A percentile compares a stretch with the other conserved stretches of the same genome.
phyloP scores from a whole-genome alignment of 2,329 filamentous ascomycete genomes.

The Penicillium sp. region DNA sequence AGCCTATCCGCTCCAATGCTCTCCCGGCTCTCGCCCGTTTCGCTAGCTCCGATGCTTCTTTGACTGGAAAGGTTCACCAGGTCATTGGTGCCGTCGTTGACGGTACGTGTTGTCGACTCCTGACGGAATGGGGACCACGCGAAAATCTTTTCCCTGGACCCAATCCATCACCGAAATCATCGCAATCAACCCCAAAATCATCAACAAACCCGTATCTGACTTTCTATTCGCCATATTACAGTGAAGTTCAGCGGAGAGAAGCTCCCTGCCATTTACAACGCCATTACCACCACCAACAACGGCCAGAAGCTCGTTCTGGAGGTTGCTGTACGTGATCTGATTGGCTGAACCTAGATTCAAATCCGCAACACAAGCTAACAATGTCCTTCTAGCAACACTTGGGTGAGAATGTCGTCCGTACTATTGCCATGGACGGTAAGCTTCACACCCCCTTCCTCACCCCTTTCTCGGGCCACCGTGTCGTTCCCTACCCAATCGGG shows the following conservation, averaged over 20 bases:
- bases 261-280: conserved; percentile 96
- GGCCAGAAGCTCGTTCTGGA: conserved; percentile 94
- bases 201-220: conserved; percentile 30
- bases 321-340: conserved; percentile 72
- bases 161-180: conserved; percentile 38
- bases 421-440: conserved; percentile 99
- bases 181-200: conserved; percentile 29
- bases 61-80: conserved; percentile 66
- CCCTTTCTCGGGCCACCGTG: conserved; percentile 22
- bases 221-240: conserved; percentile 44
- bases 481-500: conserved; percentile 19
- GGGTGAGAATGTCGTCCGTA: conserved; percentile 97
- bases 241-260: conserved; percentile 96
- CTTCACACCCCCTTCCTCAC: conserved; percentile 20
- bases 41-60: conserved; percentile 57
- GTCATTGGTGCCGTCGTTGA: conserved; percentile 99
- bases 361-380: conserved; percentile 22
- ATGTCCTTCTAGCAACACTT: conserved; percentile 78
- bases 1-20: conserved; percentile 57
- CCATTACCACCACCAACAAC: conserved; percentile 85
- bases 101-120: conserved; percentile 60
- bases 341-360: conserved; percentile 20
- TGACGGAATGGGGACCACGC: conserved; percentile 24
- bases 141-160: conserved; percentile 46
- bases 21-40: conserved; percentile 61